Evolutionary conservation across 2,329 filamentous ascomycete genomes (phyloP), one percentile per base, ranked within the genome.

Genomic region (Exutisphaerella laricina): DNA sequence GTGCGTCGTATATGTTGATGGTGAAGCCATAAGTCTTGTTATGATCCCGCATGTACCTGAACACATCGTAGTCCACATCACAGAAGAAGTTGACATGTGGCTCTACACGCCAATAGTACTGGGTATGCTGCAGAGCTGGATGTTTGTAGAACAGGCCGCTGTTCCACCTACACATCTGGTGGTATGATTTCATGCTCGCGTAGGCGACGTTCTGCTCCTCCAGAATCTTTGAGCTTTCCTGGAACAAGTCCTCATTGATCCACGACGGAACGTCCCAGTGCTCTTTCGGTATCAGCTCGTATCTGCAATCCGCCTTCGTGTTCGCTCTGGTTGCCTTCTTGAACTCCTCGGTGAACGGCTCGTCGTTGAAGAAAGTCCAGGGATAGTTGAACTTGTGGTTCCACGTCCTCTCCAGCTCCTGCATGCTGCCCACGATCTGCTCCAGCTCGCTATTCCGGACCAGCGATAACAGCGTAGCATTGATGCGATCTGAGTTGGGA

Each of bases 21-120:
- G 90, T 97, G 71, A 97, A 98, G 52, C 92, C 92, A 66, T 98
- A 98, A 0, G 90, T 97, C 70, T 97, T 95, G 74, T 98, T 96
- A 72, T 94, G 80, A 68, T 98, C 92, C 58, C 87, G 79, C 92
- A 98, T 96, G 71, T 88, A 98, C 51, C 85, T 83, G 75, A 98
- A 98, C 39, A 98, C 85, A 62, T 98, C 92, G 69, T 98, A 98
- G 69, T 98, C 92, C 49, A 98, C 76, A 58, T 97, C 87, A 74
- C 92, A 98, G 77, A 96, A 98, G 75, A 97, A 98, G 68, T 96
- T 88, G 31, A 98, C 92, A 54, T 97, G 95, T 39, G 92, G 92
- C 66, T 98, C 92, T 35, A 98, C 92, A 45, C 92, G 86, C 92
- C 92, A 98, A 74, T 98, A 98, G 74, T 87, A 98, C 55, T 88